Conservation (phyloP, 805 yeast genomes). For the Starmerella floris region DNA sequence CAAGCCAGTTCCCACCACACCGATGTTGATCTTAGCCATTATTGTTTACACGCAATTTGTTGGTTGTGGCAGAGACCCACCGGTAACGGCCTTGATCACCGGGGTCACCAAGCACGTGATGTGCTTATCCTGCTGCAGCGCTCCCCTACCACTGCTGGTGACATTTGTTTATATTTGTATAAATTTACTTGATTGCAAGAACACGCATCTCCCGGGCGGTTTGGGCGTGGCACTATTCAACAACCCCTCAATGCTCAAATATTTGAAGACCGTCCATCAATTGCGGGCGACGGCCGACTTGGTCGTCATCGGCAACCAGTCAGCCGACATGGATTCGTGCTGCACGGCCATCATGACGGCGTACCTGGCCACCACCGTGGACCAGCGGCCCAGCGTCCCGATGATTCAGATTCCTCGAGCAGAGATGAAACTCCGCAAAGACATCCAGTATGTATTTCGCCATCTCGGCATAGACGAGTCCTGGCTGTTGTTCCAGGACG, state of each 20-base stretch:
- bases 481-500: conserved; percentile 54
- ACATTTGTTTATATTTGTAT: too few relatives aligned
- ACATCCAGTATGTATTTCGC: conserved; percentile 44
- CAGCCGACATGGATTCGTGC: conserved; percentile 83
- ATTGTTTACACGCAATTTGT: too few relatives aligned
- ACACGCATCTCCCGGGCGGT: too few relatives aligned
- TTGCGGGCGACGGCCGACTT: background rate
- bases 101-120: too few relatives aligned
- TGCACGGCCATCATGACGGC: conserved; percentile 63
- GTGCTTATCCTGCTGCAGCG: too few relatives aligned
- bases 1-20: conserved; percentile 79
- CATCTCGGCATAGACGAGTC: conserved; percentile 36
- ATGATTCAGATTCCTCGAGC: conserved; percentile 54
- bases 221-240: too few relatives aligned
- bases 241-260: too few relatives aligned
- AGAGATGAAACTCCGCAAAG: conserved; percentile 60
- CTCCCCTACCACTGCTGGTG: too few relatives aligned
- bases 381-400: conserved; percentile 41
- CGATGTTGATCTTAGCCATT: conserved; percentile 36
- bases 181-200: too few relatives aligned
- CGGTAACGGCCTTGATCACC: too few relatives aligned
- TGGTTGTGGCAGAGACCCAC: background rate
- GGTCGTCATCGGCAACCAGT: conserved; percentile 67
- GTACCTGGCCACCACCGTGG: conserved; percentile 31
- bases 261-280: conserved; percentile 6